These are phyloP conservation scores for Aquilaria sinensis DNA, from an alignment of 345 rosid species.

Conservation along the genomic window DNA sequence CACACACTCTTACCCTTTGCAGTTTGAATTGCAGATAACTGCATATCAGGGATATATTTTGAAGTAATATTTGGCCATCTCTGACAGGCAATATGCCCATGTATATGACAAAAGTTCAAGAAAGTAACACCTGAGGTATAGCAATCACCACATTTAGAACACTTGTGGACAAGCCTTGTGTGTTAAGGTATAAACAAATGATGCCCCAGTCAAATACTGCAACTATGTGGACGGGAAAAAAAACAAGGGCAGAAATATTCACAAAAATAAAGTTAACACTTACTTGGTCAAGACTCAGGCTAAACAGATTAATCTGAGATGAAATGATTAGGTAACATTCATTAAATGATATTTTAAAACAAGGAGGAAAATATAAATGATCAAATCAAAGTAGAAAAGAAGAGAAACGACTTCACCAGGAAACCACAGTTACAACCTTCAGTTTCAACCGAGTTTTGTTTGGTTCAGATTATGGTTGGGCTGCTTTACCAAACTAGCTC, in stretches of 20 bases:
- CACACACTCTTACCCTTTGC: too few relatives aligned
- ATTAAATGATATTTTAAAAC: not conserved
- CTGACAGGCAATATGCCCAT: not conserved
- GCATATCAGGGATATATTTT: too few relatives aligned
- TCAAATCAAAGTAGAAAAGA: too few relatives aligned
- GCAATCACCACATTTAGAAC: constrained; percentile 89
- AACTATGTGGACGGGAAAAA: not conserved
- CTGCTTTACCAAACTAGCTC: too few relatives aligned
- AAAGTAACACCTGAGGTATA: constrained; percentile 76
- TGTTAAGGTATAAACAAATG: constrained; percentile 13
- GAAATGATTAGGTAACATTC: constrained; percentile 19
- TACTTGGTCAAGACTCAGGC: constrained; percentile 93
- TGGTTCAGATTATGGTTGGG: too few relatives aligned
- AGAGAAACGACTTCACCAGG: too few relatives aligned
- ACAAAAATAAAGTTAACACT: constrained; percentile 7
- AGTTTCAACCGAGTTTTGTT: too few relatives aligned
- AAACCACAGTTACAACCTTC: too few relatives aligned
- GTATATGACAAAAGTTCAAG: not conserved
- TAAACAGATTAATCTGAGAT: constrained; percentile 82
- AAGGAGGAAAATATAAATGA: too few relatives aligned
- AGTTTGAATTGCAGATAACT: too few relatives aligned
- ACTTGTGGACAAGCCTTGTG: constrained; percentile 79
- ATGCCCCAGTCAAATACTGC: constrained; percentile 10
- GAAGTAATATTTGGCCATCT: too few relatives aligned
- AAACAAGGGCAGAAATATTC: not conserved